Conservation (phyloP, 169 alveolate species). For the Condylostoma magnum region DNA sequence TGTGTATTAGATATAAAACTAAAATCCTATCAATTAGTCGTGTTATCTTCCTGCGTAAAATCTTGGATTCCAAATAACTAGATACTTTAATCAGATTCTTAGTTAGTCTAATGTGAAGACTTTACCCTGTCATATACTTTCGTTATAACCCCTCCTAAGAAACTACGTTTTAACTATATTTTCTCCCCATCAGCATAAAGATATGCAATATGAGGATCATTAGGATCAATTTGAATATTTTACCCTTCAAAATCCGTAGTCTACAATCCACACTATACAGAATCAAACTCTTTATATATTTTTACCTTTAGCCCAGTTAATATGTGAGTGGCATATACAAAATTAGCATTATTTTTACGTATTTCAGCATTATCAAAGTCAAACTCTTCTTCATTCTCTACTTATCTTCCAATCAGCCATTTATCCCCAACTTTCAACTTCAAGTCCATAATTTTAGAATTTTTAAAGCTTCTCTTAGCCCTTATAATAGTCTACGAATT, state of each 20-base stretch:
- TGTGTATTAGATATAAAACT: too few species aligned
- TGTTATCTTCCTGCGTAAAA: too few species aligned
- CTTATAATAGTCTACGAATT: slow-evolving; percentile 1
- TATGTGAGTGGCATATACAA: slow-evolving; percentile 1
- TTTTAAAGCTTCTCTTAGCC: background rate
- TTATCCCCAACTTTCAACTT: slow-evolving; percentile 7
- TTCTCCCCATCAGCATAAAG: background rate
- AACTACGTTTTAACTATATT: background rate
- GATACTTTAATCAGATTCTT: too few species aligned
- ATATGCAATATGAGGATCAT: slow-evolving; percentile 1
- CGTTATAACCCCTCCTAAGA: slow-evolving; percentile 20
- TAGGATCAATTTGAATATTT: background rate
- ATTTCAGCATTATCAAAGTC: slow-evolving; percentile 21
- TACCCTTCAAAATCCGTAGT: too few species aligned
- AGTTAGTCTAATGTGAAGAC: too few species aligned
- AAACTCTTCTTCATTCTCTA: slow-evolving; percentile 5
- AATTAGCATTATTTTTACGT: background rate
- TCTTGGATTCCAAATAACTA: too few species aligned
- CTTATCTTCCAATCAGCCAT: slow-evolving; percentile 18
- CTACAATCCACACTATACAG: too few species aligned
- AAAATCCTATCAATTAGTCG: too few species aligned
- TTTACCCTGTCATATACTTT: too few species aligned
- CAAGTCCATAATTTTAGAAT: slow-evolving; percentile 15
- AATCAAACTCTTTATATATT: too few species aligned
- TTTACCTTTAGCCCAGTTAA: background rate